Percentiles rank a stretch among this genome's conserved stretches.
phyloP scores from a whole-genome alignment of 163 green algal genomes.

The Chloromonas sp. region DNA sequence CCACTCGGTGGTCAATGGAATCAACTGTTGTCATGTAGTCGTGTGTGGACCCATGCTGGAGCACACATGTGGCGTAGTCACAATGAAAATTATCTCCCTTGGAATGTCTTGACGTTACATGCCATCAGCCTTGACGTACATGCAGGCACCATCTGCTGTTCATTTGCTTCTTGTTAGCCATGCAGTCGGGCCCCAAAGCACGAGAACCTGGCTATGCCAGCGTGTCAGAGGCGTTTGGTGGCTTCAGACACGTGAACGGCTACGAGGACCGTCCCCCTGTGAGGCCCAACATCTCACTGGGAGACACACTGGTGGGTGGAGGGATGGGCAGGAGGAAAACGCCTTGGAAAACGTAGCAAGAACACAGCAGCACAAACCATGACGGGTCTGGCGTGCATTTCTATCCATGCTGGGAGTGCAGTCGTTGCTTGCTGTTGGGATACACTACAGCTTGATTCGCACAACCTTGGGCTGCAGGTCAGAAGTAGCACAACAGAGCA shows the following conservation, averaged over 20 bases:
- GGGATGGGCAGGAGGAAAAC: neutral
- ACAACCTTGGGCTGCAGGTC: neutral
- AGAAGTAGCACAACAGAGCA: neutral
- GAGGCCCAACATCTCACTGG: constrained; percentile 68
- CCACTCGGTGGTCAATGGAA: too few relatives aligned
- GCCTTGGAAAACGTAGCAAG: too few relatives aligned
- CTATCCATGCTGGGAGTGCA: neutral
- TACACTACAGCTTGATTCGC: neutral
- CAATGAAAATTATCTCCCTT: too few relatives aligned
- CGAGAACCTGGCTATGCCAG: neutral
- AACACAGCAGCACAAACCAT: too few relatives aligned
- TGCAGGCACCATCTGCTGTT: too few relatives aligned
- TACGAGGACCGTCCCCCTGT: constrained; percentile 65
- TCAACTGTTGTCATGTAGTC: too few relatives aligned
- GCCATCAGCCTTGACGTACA: too few relatives aligned
- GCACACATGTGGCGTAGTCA: too few relatives aligned
- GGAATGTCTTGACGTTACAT: too few relatives aligned
- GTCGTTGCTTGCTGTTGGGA: neutral
- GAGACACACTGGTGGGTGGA: constrained; percentile 41
- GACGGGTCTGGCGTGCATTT: neutral
- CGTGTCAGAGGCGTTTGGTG: constrained; percentile 70
- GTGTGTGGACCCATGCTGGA: too few relatives aligned
- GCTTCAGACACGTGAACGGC: constrained; percentile 60
- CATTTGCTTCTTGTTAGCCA: too few relatives aligned
- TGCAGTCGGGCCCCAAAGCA: too few relatives aligned